Evolutionary conservation across 768 basidiomycete species (phyloP), one percentile per base, ranked within the genome.

Genomic region (Lentinus brumalis): DNA sequence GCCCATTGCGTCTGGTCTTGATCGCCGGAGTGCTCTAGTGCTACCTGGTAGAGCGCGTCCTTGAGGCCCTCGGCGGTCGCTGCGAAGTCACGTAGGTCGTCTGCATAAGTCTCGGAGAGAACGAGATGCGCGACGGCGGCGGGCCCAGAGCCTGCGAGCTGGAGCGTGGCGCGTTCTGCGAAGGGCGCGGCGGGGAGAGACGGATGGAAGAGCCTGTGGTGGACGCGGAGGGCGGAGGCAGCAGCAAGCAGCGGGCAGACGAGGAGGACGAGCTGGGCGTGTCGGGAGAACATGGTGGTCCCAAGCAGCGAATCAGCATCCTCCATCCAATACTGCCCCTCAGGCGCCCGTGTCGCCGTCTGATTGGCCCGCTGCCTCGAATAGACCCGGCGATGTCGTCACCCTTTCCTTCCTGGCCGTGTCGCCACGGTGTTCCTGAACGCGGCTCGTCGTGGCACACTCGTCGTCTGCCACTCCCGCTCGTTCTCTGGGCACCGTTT

Each of bases 1-100:
- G 81, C 80, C 81, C 84, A 87, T 63, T 79, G 78, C 59, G 79
- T 64, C 41, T 65, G 66, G 57, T 79, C 79, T 21, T 70, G 71
- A 26, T 75, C 76, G 41, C 76, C 81, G 52, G 83, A 77, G 58
- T 68, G 78, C 61, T 77, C 75, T 64, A 94, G 76, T 47, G 92
- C 88, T 49, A 93, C 74, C 75, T 93, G 91, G 73, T 92, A 92
- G 57, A 88, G 73, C 15, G 83, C 79, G 49, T 73, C 76, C 32
- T 67, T 53, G 58, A 63, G 54, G 64, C 69, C 60, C 59, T 78
- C 72, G 32, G 82, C 69, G 16, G 68, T 65, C 50, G 77, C 73
- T 45, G 79, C 67, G 66, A 86, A 82, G 11, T 77, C 67, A 45
- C 63, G 72, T 38, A 87, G 72, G 72, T 87, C 84, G n/a, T 79